Conservation (phyloP, 352 stramenopile genomes). For the Phytopythium montanum region DNA sequence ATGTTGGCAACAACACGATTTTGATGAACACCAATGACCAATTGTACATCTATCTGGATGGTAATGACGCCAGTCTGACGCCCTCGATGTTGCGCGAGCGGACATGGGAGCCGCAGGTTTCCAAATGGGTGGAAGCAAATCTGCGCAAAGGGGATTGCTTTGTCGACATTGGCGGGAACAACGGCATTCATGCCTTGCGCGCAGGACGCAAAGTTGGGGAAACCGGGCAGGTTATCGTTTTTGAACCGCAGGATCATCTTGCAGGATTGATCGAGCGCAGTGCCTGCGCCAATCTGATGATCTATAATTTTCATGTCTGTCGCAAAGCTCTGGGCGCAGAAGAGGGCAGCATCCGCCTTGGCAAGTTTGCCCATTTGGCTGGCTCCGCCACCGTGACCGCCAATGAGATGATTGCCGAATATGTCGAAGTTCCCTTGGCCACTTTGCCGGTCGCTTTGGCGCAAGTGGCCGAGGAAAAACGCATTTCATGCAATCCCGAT, state of each 20-base stretch:
- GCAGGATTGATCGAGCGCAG: slow-evolving; percentile 7
- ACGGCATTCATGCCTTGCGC: slow-evolving; percentile 7
- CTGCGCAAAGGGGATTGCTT: slow-evolving; percentile 7
- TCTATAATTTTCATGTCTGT: slow-evolving; percentile 8
- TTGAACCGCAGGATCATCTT: slow-evolving; percentile 7
- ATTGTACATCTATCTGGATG: slow-evolving; percentile 8
- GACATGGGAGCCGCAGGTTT: slow-evolving; percentile 7
- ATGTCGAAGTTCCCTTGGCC: slow-evolving; percentile 7
- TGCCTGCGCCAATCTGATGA: slow-evolving; percentile 7
- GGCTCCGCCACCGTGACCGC: slow-evolving; percentile 5
- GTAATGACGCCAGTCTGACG: slow-evolving; percentile 7
- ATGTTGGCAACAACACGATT: slow-evolving; percentile 8
- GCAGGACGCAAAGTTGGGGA: slow-evolving; percentile 7
- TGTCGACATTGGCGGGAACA: slow-evolving; percentile 7
- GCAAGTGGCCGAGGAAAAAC: slow-evolving; percentile 7
- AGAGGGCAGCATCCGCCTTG: slow-evolving; percentile 6
- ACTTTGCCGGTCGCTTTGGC: slow-evolving; percentile 7
- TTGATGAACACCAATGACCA: slow-evolving; percentile 8
- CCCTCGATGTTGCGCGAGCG: slow-evolving; percentile 6
- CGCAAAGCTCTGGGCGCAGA: slow-evolving; percentile 6
- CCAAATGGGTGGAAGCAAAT: slow-evolving; percentile 7
- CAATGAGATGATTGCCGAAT: slow-evolving; percentile 8
- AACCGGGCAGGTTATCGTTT: slow-evolving; percentile 7
- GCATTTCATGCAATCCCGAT: slow-evolving; percentile 7
- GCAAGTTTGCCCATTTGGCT: slow-evolving; percentile 7